Percentiles rank a stretch among this genome's conserved stretches.
Conservation (phyloP, 257 asterid species). For the Nicotiana tomentosiformis region DNA sequence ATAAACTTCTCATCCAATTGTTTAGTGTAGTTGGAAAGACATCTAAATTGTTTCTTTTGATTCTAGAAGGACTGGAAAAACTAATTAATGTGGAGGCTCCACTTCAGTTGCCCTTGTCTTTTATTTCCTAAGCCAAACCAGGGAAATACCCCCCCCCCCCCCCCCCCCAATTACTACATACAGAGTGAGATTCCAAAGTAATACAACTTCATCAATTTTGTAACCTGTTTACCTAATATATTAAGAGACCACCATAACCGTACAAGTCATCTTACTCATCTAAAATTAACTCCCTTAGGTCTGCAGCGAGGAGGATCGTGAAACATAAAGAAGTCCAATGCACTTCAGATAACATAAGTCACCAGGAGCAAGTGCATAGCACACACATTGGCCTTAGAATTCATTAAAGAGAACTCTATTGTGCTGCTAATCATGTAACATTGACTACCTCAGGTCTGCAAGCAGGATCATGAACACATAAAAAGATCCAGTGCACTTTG, state of each 20-base stretch:
- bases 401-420: not conserved
- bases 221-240: not conserved
- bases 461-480: not conserved
- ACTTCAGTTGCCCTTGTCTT: not conserved
- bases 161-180: not conserved
- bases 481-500: not conserved
- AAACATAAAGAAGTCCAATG: slow-evolving; percentile 4
- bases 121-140: not conserved
- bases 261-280: not conserved
- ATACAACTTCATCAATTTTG: not conserved
- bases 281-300: not conserved
- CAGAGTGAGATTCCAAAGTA: not conserved
- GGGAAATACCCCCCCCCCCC: not conserved
- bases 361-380: not conserved
- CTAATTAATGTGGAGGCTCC: not conserved
- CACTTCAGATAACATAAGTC: not conserved
- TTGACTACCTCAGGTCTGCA: not conserved
- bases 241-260: not conserved
- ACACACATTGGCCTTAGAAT: not conserved
- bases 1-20: not conserved
- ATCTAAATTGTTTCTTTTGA: slow-evolving; percentile 2
- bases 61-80: not conserved
- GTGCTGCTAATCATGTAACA: not conserved
- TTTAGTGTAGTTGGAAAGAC: slow-evolving; percentile 1
- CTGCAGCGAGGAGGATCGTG: slow-evolving; percentile 2